These are phyloP conservation scores for Aspergillus cavernicola DNA, from an alignment of 495 filamentous ascomycete species.

Conservation along the genomic window DNA sequence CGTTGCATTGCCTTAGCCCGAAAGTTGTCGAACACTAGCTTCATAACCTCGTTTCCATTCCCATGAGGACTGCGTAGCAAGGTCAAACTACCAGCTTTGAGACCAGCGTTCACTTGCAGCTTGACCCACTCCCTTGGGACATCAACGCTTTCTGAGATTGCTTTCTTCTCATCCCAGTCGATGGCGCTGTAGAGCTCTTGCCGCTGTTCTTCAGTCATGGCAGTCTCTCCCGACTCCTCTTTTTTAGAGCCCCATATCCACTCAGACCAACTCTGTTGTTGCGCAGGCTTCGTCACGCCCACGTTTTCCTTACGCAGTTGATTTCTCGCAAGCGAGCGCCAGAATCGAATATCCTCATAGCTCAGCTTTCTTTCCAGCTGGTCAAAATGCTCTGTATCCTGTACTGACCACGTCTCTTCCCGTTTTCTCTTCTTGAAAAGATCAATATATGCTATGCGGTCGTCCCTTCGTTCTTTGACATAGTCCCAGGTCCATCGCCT, in stretches of 20 bases:
- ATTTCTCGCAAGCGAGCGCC: conserved; percentile 89
- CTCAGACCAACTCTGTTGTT: conserved; percentile 73
- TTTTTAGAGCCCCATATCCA: conserved; percentile 86
- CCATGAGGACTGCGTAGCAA: conserved; percentile 84
- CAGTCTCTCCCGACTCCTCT: conserved; percentile 63
- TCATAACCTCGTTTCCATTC: conserved; percentile 71
- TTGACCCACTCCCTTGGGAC: conserved; percentile 87
- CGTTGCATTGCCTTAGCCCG: conserved; percentile 81
- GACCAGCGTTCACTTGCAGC: conserved; percentile 82
- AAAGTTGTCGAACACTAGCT: conserved; percentile 90
- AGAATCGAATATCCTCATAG: conserved; percentile 97
- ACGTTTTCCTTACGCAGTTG: conserved; percentile 93
- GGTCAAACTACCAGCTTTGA: conserved; percentile 91
- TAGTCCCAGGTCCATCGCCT: conserved; percentile 90
- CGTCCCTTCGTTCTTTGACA: conserved; percentile 86
- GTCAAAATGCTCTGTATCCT: conserved; percentile 68
- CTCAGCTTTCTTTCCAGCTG: conserved; percentile 80
- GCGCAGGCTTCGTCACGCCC: conserved; percentile 62
- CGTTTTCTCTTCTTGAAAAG: conserved; percentile 91
- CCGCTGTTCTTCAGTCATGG: conserved; percentile 91
- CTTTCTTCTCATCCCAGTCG: conserved; percentile 96
- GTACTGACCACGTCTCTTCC: conserved; percentile 63
- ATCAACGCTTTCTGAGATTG: conserved; percentile 80
- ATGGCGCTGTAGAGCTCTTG: conserved; percentile 97
- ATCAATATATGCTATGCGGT: conserved; percentile 82